Evolutionary conservation across 2,329 filamentous ascomycete species (phyloP).

Genomic region (Hymenoscyphus repandus): DNA sequence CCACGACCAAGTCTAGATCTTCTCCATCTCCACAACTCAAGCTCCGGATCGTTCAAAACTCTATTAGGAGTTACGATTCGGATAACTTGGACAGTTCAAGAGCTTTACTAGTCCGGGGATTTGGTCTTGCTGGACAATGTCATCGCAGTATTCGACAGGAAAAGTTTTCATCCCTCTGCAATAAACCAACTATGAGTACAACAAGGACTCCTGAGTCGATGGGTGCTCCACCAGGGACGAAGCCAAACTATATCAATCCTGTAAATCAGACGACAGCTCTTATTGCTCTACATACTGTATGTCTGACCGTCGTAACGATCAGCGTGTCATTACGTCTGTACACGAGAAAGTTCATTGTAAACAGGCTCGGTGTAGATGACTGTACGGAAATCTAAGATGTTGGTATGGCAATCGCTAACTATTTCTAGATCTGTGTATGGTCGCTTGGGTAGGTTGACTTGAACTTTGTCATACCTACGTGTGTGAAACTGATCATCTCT

Average conservation of each 20-base stretch:
- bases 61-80: too few species aligned
- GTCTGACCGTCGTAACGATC: background rate
- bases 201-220: background rate
- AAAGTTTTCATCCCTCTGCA: too few species aligned
- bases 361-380: slow-evolving; percentile 1
- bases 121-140: too few species aligned
- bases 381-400: background rate
- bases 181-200: background rate
- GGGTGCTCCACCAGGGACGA: background rate
- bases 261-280: background rate
- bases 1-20: too few species aligned
- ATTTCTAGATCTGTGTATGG: background rate
- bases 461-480: background rate
- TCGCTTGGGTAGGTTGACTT: background rate
- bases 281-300: background rate
- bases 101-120: too few species aligned
- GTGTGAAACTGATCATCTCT: background rate
- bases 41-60: too few species aligned
- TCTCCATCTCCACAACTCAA: too few species aligned
- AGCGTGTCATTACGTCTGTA: background rate
- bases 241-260: slow-evolving; percentile 1
- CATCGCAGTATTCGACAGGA: too few species aligned
- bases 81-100: too few species aligned
- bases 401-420: background rate
- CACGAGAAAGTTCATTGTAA: slow-evolving; percentile 3